Percentiles rank a stretch among this genome's conserved stretches.
phyloP scores from a whole-genome alignment of 208 protist species.

The Porcisia hertigi region DNA sequence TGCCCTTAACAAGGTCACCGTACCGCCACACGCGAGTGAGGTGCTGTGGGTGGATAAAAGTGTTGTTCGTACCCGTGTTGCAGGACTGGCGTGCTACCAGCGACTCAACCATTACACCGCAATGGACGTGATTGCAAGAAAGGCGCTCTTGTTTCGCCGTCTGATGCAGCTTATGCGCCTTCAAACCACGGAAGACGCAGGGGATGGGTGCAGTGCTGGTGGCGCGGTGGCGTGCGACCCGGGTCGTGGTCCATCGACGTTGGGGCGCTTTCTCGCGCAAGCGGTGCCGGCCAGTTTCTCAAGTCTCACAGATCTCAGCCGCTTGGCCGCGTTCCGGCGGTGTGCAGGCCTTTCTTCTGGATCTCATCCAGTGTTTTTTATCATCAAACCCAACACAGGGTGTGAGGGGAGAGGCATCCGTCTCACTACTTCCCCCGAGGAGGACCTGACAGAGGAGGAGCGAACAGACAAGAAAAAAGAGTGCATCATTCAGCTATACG shows the following conservation, averaged over 20 bases:
- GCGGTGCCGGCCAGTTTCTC: slow-evolving; percentile 67
- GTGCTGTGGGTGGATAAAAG: slow-evolving; percentile 91
- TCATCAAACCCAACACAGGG: slow-evolving; percentile 87
- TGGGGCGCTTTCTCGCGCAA: slow-evolving; percentile 13
- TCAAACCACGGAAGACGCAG: neutral
- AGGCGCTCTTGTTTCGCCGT: slow-evolving; percentile 86
- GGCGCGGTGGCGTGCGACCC: neutral
- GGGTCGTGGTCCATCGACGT: neutral
- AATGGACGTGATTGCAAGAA: slow-evolving; percentile 91
- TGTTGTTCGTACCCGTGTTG: slow-evolving; percentile 61
- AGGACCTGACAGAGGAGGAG: slow-evolving; percentile 39
- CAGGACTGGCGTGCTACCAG: slow-evolving; percentile 65
- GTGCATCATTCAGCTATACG: slow-evolving; percentile 87
- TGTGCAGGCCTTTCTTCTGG: neutral
- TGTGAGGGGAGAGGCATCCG: slow-evolving; percentile 85
- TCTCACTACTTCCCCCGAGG: slow-evolving; percentile 54
- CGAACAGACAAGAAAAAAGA: slow-evolving; percentile 35
- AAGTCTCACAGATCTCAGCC: slow-evolving; percentile 32
- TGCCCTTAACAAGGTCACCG: neutral
- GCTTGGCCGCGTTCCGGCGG: slow-evolving; percentile 35
- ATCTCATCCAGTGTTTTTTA: slow-evolving; percentile 43
- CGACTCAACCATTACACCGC: slow-evolving; percentile 94
- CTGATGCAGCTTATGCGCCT: slow-evolving; percentile 56
- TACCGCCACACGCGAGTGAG: slow-evolving; percentile 51
- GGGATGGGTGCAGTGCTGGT: neutral